Base-by-base conservation (phyloP, 352 stramenopile genomes). In the Globisporangium heterothallicum region DNA sequence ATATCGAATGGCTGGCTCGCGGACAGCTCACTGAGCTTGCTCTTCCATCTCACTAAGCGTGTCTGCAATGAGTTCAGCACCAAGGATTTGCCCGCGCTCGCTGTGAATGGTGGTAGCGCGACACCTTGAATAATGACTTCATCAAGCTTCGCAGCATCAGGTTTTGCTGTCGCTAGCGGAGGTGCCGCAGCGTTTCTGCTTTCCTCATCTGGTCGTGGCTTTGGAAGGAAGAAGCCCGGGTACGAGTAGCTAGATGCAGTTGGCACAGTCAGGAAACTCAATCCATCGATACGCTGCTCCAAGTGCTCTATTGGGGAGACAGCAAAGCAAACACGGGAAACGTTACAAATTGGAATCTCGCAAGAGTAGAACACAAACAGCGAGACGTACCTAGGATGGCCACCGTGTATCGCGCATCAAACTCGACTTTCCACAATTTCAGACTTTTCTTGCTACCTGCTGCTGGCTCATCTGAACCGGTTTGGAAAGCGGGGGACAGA, bases 381-480 rank as follows among this genome's bases (percentile, higher is more conserved):
- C 29, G 10, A 34, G 35, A 72, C 66, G 51, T 56, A 86, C 78
- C 68, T 32, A 92, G 50, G 16, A 88, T 61, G 25, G 59, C 50
- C 26, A 72, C 29, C 22, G 66, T 66, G 42, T 88, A 89, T 36
- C 83, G 79, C 14, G 74, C 72, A 40, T 94, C 83, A 41, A 91
- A 84, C 54, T 94, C 83, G 26, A 92, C 56, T 58, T 71, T 68
- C 83, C 83, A 94, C 0, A 94, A 53, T 41, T 75, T 68, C 48
- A 63, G 36, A 10, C 46, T 38, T 25, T 34, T 40, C 8, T 58
- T 66, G 14, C 12, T 26, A 16, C 32, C n/a, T 26, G 26, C n/a
- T 41, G 27, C 16, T 34, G 50, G 7, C 32, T 30, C 41, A 19
- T 34, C 10, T 10, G 10, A 34, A 10, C 29, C 10, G 29, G 5